Conservation (phyloP, 1,139 yeast species). For the Debaryomyces coudertii region DNA sequence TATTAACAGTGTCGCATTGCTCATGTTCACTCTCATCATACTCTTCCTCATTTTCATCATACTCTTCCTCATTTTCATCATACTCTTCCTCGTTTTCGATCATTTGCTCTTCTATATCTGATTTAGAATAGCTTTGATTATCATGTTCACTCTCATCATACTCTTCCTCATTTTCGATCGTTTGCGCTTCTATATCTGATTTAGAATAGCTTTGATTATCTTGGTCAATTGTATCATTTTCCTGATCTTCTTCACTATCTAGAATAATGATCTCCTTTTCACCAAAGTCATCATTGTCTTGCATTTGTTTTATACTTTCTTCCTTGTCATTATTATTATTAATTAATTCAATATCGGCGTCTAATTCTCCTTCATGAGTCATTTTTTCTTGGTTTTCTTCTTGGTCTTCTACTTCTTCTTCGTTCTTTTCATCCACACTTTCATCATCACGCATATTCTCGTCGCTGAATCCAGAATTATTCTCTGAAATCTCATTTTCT, state of each 20-base stretch:
- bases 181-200: background rate
- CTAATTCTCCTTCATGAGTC: slow-evolving; percentile 11
- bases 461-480: background rate
- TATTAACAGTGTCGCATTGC: slow-evolving; percentile 2
- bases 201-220: no score
- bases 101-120: background rate
- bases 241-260: background rate
- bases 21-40: slow-evolving; percentile 2
- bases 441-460: background rate
- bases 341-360: slow-evolving; percentile 21
- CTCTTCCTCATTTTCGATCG: background rate
- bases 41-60: slow-evolving; percentile 5
- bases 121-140: background rate
- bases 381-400: slow-evolving; percentile 19
- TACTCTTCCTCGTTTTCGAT: slow-evolving; percentile 12
- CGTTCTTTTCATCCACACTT: slow-evolving; percentile 14
- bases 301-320: slow-evolving; percentile 10
- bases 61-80: slow-evolving; percentile 13
- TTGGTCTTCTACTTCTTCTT: slow-evolving; percentile 22
- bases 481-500: slow-evolving; percentile 13
- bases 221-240: background rate
- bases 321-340: slow-evolving; percentile 16
- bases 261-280: background rate
- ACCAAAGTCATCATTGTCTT: slow-evolving; percentile 10
- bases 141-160: background rate